Evolutionary conservation across 176 grass and related monocot species (phyloP).

Genomic region (Phragmites australis): DNA sequence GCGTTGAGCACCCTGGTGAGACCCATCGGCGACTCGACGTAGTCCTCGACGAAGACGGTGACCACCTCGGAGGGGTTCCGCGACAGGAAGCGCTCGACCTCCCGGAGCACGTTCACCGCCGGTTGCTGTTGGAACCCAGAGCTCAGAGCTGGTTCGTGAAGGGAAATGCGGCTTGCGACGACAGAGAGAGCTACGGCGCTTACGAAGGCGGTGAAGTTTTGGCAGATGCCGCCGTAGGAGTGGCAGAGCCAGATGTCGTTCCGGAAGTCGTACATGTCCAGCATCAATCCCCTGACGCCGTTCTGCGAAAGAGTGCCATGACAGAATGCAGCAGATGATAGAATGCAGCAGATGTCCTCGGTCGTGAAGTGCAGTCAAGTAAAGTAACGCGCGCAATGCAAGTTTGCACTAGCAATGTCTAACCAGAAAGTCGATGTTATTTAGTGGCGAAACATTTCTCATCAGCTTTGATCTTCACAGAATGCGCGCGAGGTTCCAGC

Average conservation of each 20-base stretch:
- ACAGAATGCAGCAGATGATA: background rate
- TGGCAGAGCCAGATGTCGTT: constrained; percentile 89
- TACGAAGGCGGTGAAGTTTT: constrained; percentile 95
- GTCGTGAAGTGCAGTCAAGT: too few species aligned
- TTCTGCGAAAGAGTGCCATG: constrained; percentile 47
- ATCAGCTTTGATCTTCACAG: too few species aligned
- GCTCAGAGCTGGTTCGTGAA: too few species aligned
- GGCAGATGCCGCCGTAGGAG: constrained; percentile 77
- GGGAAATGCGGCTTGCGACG: background rate
- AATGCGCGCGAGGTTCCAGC: too few species aligned
- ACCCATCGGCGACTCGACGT: constrained; percentile 68
- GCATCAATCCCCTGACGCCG: constrained; percentile 90
- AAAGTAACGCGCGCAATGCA: too few species aligned
- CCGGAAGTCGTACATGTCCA: constrained; percentile 95
- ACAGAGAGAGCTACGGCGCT: background rate
- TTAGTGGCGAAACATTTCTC: too few species aligned
- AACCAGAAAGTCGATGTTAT: too few species aligned
- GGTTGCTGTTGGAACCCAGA: constrained; percentile 63
- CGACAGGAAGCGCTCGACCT: constrained; percentile 68
- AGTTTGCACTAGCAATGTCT: too few species aligned
- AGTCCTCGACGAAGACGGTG: constrained; percentile 89
- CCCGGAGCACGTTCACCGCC: constrained; percentile 64
- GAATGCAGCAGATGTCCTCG: background rate
- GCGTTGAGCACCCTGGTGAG: constrained; percentile 79
- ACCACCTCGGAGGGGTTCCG: constrained; percentile 69